These are phyloP conservation scores for Erodium texanum DNA, from an alignment of 441 rosid genomes.

Conservation along the genomic window DNA sequence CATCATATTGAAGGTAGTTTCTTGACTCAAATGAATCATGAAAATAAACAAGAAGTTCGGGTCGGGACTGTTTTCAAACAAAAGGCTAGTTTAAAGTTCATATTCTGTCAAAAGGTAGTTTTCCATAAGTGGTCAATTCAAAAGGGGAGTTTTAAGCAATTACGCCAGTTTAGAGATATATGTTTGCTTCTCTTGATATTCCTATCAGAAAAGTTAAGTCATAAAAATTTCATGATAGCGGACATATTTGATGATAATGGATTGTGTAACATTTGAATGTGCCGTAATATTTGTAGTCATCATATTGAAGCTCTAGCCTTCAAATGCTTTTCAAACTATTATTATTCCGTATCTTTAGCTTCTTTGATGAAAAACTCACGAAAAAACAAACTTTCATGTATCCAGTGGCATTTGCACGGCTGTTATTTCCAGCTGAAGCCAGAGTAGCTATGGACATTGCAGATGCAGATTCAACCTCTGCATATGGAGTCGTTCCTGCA, in stretches of 20 bases:
- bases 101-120: no score
- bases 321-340: no score
- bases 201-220: not conserved
- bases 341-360: not conserved
- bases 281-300: not conserved
- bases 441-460: slow-evolving; percentile 33
- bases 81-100: no score
- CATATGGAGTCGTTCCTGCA: slow-evolving; percentile 19
- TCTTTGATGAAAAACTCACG: not conserved
- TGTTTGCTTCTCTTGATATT: not conserved
- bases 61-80: no score
- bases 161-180: no score
- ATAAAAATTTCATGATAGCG: not conserved
- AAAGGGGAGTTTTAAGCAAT: no score
- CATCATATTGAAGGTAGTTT: no score
- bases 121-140: no score
- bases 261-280: not conserved
- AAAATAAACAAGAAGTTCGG: no score
- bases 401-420: slow-evolving; percentile 29
- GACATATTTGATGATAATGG: not conserved
- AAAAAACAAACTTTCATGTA: slow-evolving; percentile 5
- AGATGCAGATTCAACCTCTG: slow-evolving; percentile 23
- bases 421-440: slow-evolving; percentile 30
- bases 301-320: no score
- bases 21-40: no score